Conservation (phyloP, 257 asterid species). For the Scutellaria galericulata region DNA sequence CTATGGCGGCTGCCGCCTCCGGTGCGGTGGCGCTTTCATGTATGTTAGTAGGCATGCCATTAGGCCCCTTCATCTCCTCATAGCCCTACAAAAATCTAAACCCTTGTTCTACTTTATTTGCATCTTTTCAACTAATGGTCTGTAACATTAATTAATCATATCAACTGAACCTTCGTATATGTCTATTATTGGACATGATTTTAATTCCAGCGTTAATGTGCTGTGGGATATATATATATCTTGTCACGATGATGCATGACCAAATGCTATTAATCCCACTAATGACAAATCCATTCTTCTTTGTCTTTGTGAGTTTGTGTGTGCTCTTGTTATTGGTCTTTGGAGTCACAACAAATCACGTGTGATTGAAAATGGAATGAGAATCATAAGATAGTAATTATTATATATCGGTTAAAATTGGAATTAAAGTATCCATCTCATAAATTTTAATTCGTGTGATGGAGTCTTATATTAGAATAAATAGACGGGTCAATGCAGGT, state of each 20-base stretch:
- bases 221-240: conserved; percentile 8
- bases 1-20: conserved; percentile 25
- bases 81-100: conserved; percentile 43
- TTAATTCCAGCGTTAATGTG: conserved; percentile 27
- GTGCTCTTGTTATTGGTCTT: conserved; percentile 17
- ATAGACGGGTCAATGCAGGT: too few species aligned
- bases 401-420: too few species aligned
- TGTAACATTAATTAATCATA: conserved; percentile 6
- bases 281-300: conserved; percentile 24
- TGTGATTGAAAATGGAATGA: not conserved
- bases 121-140: conserved; percentile 8
- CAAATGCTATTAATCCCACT: conserved; percentile 23
- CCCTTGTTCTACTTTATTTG: conserved; percentile 25
- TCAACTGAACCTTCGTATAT: not conserved
- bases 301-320: conserved; percentile 23
- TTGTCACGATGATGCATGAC: not conserved
- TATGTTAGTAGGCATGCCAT: conserved; percentile 26
- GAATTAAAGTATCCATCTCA: too few species aligned
- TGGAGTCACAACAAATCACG: conserved; percentile 13
- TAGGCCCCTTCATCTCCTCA: conserved; percentile 41
- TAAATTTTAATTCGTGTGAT: too few species aligned
- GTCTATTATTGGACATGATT: conserved; percentile 5
- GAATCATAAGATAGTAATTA: too few species aligned
- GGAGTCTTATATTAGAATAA: too few species aligned
- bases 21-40: conserved; percentile 14